Conservation (phyloP, 495 filamentous ascomycete species). For the Lasiosphaeria ovina region DNA sequence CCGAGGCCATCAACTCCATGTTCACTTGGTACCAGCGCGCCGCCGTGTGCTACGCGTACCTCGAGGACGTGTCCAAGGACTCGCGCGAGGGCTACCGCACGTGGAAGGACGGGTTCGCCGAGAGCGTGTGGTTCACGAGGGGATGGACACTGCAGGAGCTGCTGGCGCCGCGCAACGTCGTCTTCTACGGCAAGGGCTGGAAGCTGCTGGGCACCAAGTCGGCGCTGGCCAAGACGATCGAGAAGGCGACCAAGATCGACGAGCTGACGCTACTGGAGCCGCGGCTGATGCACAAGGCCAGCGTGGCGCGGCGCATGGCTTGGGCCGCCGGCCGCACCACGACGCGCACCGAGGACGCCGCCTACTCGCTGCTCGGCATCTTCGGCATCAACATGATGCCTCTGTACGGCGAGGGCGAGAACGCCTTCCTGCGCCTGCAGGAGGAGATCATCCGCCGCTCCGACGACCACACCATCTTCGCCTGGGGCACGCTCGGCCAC, state of each 20-base stretch:
- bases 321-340: constrained; percentile 36
- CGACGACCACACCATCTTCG: constrained; percentile 31
- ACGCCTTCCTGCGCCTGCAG: constrained; percentile 33
- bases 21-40: constrained; percentile 25
- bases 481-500: constrained; percentile 23
- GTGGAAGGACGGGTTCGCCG: constrained; percentile 24
- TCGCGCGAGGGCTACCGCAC: constrained; percentile 23
- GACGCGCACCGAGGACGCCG: constrained; percentile 34
- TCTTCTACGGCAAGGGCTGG: constrained; percentile 26
- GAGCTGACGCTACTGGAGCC: constrained; percentile 20
- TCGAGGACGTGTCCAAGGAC: constrained; percentile 24
- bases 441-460: constrained; percentile 31
- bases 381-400: constrained; percentile 34
- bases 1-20: constrained; percentile 30
- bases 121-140: constrained; percentile 25
- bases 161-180: constrained; percentile 20
- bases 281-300: constrained; percentile 15
- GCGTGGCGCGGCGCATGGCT: constrained; percentile 29
- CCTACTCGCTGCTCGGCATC: constrained; percentile 39
- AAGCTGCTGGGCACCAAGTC: constrained; percentile 23
- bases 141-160: constrained; percentile 31
- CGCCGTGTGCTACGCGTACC: constrained; percentile 24
- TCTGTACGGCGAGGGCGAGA: constrained; percentile 39
- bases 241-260: constrained; percentile 23
- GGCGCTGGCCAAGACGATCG: constrained; percentile 15